Base-by-base conservation (phyloP, 495 filamentous ascomycete species). In the Aspergillus olivimuriae region DNA sequence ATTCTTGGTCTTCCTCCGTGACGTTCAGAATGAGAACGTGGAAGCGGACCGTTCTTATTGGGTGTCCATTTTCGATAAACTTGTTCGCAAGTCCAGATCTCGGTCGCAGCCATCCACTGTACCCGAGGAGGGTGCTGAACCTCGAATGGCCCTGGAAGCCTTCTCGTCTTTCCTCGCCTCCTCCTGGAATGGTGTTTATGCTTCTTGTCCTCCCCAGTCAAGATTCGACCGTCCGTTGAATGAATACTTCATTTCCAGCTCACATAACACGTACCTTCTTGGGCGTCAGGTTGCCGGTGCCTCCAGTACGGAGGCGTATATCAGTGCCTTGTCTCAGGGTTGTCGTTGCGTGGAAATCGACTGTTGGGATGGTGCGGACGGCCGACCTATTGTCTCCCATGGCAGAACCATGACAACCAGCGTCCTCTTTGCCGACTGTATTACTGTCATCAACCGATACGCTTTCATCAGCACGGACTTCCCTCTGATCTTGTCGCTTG, bases 181-280 rank as follows among this genome's bases (percentile, higher is more conserved):
- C 0, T 67, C 72, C 10, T 76, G 75, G 51, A 94, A 91, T 48
- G 72, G 66, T 1, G 49, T 78, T 3, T 76, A 80, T 19, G 68
- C 83, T 22, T 61, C 71, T 32, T 76, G 70, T 44, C 61, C 73
- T 35, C 72, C 81, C 4, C 62, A 77, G 22, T 72, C 76, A 40
- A 66, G 69, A 14, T 80, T 95, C 36, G 79, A 92, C 51, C 80
- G 86, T 21, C 92, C 92, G 0, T 65, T 98, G 57, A 95, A 95
- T 59, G 92, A 98, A 55, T 98, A 98, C 57, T 96, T 89, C 76
- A 92, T 97, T 48, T 96, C 91, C 3, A 95, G 89, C 70, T 96
- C 91, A 14, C 92, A 98, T 72, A 98, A 98, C 62, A 97, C 92
- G 8, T 98, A 98, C 56, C 80, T 98, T 9, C 67, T 92, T 18